Evolutionary conservation across 495 filamentous ascomycete genomes (phyloP).

Genomic region (Penicillium robsamsonii): DNA sequence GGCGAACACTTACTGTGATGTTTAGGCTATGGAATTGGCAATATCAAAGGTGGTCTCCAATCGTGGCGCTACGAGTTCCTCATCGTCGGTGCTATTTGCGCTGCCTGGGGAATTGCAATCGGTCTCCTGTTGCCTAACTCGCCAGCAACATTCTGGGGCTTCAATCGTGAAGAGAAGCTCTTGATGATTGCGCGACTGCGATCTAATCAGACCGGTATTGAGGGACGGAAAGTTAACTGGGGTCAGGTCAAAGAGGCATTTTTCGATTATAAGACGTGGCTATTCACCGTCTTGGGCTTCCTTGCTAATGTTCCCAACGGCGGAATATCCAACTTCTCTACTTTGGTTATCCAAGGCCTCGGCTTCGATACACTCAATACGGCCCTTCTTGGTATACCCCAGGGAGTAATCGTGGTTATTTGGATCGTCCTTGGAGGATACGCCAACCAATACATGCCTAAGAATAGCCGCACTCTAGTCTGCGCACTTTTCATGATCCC

Average conservation of each 20-base stretch:
- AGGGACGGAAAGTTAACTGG: slow-evolving; percentile 52
- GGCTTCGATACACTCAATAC: slow-evolving; percentile 46
- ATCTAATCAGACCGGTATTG: slow-evolving; percentile 54
- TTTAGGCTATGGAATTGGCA: slow-evolving; percentile 56
- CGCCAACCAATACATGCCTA: neutral
- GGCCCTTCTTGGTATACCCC: slow-evolving; percentile 16
- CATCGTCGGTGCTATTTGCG: slow-evolving; percentile 40
- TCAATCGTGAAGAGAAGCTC: slow-evolving; percentile 45
- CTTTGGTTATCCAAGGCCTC: slow-evolving; percentile 56
- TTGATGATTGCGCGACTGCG: slow-evolving; percentile 51
- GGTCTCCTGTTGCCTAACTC: slow-evolving; percentile 50
- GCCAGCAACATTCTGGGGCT: slow-evolving; percentile 39
- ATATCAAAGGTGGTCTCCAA: slow-evolving; percentile 49
- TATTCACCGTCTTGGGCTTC: slow-evolving; percentile 35
- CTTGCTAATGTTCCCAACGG: slow-evolving; percentile 42
- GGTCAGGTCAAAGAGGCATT: slow-evolving; percentile 50
- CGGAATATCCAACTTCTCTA: slow-evolving; percentile 56
- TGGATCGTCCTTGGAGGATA: neutral
- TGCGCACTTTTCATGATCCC: neutral
- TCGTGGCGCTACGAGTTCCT: slow-evolving; percentile 59
- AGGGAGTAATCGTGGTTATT: neutral
- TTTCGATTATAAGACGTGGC: slow-evolving; percentile 48
- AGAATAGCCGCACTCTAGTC: neutral
- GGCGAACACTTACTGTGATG: neutral
- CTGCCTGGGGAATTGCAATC: slow-evolving; percentile 38